Evolutionary conservation across 2,329 filamentous ascomycete genomes (phyloP).

Genomic region (Fusarium zealandicum): DNA sequence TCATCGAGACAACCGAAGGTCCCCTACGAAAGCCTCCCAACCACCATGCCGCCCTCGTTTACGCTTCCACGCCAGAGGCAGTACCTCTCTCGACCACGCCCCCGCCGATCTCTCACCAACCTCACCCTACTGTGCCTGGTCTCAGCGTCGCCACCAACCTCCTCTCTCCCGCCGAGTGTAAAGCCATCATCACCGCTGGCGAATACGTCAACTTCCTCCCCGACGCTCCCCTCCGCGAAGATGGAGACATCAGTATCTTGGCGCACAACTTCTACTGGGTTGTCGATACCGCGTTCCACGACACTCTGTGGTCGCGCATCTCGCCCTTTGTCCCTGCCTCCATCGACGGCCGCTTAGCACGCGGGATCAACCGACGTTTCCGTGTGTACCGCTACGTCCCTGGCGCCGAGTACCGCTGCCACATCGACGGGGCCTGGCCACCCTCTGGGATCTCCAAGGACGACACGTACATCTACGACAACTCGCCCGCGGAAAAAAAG

Average conservation of each 20-base stretch:
- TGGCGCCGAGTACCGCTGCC: slow-evolving; percentile 74
- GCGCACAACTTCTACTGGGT: slow-evolving; percentile 81
- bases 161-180: slow-evolving; percentile 67
- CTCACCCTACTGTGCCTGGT: slow-evolving; percentile 69
- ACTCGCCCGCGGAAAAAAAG: slow-evolving; percentile 63
- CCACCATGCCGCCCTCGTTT: slow-evolving; percentile 70
- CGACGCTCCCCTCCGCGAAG: slow-evolving; percentile 71
- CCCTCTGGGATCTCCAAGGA: slow-evolving; percentile 68
- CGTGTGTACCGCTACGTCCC: slow-evolving; percentile 76
- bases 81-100: slow-evolving; percentile 57
- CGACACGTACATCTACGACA: slow-evolving; percentile 70
- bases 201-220: slow-evolving; percentile 72
- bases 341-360: slow-evolving; percentile 62
- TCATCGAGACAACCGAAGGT: slow-evolving; percentile 69
- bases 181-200: slow-evolving; percentile 69
- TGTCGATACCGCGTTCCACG: slow-evolving; percentile 67
- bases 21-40: slow-evolving; percentile 71
- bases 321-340: slow-evolving; percentile 62
- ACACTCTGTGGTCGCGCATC: slow-evolving; percentile 69
- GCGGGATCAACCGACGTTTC: slow-evolving; percentile 74
- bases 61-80: slow-evolving; percentile 65
- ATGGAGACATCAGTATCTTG: slow-evolving; percentile 69
- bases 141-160: slow-evolving; percentile 67
- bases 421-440: slow-evolving; percentile 77
- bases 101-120: slow-evolving; percentile 59